phyloP scores from a whole-genome alignment of 768 basidiomycete genomes.

The Tricholoma terreum region DNA sequence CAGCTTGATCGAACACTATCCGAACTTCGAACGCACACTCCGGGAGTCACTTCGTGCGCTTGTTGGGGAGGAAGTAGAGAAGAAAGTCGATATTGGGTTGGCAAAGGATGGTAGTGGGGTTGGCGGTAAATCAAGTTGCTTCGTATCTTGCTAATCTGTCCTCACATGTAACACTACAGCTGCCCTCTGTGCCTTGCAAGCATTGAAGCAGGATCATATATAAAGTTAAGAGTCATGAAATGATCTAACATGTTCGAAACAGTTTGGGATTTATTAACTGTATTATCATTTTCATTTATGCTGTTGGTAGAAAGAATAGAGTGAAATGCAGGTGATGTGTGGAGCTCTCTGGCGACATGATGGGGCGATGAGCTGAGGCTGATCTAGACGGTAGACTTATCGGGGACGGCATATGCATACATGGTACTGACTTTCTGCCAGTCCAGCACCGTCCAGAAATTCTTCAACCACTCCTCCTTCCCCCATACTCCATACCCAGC shows the following conservation, averaged over 20 bases:
- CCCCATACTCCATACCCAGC: conserved; percentile 90
- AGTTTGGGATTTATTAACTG: conserved; percentile 8
- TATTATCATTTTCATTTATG: conserved; percentile 3
- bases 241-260: not conserved
- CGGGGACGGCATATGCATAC: conserved; percentile 19
- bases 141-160: conserved; percentile 6
- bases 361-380: not conserved
- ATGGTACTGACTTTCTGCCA: conserved; percentile 60
- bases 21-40: conserved; percentile 73
- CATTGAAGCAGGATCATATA: conserved; percentile 51
- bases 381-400: not conserved
- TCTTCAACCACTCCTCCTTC: conserved; percentile 78
- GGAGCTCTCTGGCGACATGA: no score
- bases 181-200: conserved; percentile 84
- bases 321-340: not conserved
- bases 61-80: conserved; percentile 79
- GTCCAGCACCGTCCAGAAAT: conserved; percentile 82
- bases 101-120: conserved; percentile 98
- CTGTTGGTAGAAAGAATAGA: not conserved
- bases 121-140: conserved; percentile 59
- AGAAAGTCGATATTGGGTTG: conserved; percentile 79
- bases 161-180: conserved; percentile 41
- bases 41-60: conserved; percentile 71
- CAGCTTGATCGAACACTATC: conserved; percentile 91
- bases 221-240: conserved; percentile 7